A percentile compares a stretch with the other conserved stretches of the same genome.
These are phyloP conservation scores for Spiromastix sp. DNA, from an alignment of 2,329 filamentous ascomycete species.

Conservation along the genomic window DNA sequence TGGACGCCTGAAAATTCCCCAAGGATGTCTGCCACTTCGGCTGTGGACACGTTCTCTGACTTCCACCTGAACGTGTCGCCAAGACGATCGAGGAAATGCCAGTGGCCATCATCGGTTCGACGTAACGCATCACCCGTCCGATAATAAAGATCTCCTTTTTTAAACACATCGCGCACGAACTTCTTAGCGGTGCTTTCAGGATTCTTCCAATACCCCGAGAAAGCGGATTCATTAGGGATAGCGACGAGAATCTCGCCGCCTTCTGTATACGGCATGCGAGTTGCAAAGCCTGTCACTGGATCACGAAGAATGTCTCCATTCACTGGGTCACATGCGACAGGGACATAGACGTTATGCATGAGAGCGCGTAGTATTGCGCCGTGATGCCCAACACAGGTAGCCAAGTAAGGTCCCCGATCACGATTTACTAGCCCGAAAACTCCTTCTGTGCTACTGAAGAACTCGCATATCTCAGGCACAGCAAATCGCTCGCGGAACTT, in stretches of 20 bases:
- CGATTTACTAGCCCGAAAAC: slow-evolving; percentile 53
- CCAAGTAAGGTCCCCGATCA: slow-evolving; percentile 51
- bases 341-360: slow-evolving; percentile 47
- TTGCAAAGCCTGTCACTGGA: slow-evolving; percentile 56
- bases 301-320: slow-evolving; percentile 58
- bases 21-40: slow-evolving; percentile 56
- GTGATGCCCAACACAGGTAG: slow-evolving; percentile 60
- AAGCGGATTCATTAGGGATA: slow-evolving; percentile 47
- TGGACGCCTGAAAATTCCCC: slow-evolving; percentile 48
- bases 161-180: slow-evolving; percentile 53
- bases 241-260: slow-evolving; percentile 69
- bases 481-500: slow-evolving; percentile 39
- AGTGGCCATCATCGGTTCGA: slow-evolving; percentile 51
- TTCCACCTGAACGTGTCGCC: slow-evolving; percentile 71
- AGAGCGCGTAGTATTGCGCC: slow-evolving; percentile 49
- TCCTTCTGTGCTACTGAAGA: slow-evolving; percentile 70
- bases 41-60: slow-evolving; percentile 56
- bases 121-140: slow-evolving; percentile 58
- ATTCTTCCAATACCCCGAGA: slow-evolving; percentile 62
- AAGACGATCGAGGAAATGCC: slow-evolving; percentile 60
- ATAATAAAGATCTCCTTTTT: slow-evolving; percentile 58
- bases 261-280: slow-evolving; percentile 51
- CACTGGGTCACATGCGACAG: slow-evolving; percentile 58
- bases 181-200: slow-evolving; percentile 57
- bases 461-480: slow-evolving; percentile 51